Evolutionary conservation across 768 basidiomycete genomes (phyloP), one percentile per base, ranked within the genome.

Genomic region (Scleroderma citrinum): DNA sequence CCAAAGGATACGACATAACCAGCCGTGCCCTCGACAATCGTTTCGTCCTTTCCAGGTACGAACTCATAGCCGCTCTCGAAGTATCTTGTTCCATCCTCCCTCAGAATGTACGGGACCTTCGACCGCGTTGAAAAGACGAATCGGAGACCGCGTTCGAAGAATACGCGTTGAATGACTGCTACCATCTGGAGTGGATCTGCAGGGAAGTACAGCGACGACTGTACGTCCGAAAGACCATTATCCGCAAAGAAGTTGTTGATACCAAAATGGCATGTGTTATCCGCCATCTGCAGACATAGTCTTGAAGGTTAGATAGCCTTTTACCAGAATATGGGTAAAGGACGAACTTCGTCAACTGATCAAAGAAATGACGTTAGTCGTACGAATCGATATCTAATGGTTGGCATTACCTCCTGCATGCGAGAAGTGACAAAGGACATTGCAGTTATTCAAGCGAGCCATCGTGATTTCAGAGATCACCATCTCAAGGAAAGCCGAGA

Each of bases 401-500:
- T 32, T 5, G 30, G 19, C 19, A 77, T 46, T 63, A 84, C 83
- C 82, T 53, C 90, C 91, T 20, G 89, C 84, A 69, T 93, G 91
- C 20, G 89, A 92, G 72, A 92, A 93, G 69, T 93, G 91, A 59
- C 76, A 84, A 20, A 93, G 77, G 8, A 92, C 83, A 60, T 92
- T 93, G 73, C 87, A 87, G 57, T 86, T 76, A 67, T 93, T 93
- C 64, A 93, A 67, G 46, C 91, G 80, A n/a, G 91, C 91, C 91
- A 92, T 93, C 11, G 91, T 92, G 45, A 92, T 71, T 66, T 93
- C 91, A 5, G 88, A 91, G 47, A 93, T 67, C 43, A 87, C 74
- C 91, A 92, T 92, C 76, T 93, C 91, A 50, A 91, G 74, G 76
- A 93, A 93, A 3, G 91, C 90, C 43, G 86, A 87, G 71, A 93